phyloP scores from a whole-genome alignment of 2,329 filamentous ascomycete species.

The Colletotrichum kahawae region DNA sequence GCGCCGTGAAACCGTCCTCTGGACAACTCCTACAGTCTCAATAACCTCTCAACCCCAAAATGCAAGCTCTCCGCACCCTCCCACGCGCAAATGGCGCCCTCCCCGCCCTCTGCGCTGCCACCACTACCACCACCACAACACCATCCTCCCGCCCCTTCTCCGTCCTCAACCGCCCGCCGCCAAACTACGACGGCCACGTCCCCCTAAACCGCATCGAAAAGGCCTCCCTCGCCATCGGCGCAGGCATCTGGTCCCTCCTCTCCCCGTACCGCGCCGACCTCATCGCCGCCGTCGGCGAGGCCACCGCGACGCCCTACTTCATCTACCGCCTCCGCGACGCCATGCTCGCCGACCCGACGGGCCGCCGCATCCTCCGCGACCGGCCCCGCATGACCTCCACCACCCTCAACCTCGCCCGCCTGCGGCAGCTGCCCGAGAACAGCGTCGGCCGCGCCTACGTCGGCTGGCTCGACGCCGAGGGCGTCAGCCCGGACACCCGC shows the following conservation, averaged over 20 bases:
- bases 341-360: conserved; percentile 85
- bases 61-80: conserved; percentile 11
- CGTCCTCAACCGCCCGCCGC: conserved; percentile 80
- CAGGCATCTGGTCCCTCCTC: conserved; percentile 66
- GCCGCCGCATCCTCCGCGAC: conserved; percentile 88
- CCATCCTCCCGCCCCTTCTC: conserved; percentile 63
- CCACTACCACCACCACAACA: conserved; percentile 11
- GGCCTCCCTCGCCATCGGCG: conserved; percentile 70
- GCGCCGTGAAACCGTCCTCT: not conserved
- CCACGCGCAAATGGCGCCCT: not conserved
- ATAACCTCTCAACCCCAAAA: not conserved
- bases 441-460: conserved; percentile 85
- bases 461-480: conserved; percentile 91
- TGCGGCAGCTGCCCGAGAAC: conserved; percentile 74
- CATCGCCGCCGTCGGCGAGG: conserved; percentile 92
- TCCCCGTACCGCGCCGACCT: conserved; percentile 89
- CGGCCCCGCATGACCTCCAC: conserved; percentile 87
- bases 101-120: conserved; percentile 19
- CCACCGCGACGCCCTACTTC: conserved; percentile 94
- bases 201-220: conserved; percentile 83
- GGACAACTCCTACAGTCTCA: fast-evolving
- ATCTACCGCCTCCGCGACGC: conserved; percentile 88
- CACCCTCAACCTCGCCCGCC: conserved; percentile 66
- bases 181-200: conserved; percentile 91
- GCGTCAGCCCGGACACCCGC: conserved; percentile 90